phyloP scores from a whole-genome alignment of 176 grass and related monocot species.

The Zea mays region Zm-B73-REFERENCE-NAM-5.0 NC_050100.1:20054501-20055000 shows the following conservation, averaged over 20 bases:
- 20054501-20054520: conserved; percentile 12
- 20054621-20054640: background rate
- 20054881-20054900: background rate
- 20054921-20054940: background rate
- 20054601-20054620: conserved; percentile 27
- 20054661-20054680: background rate
- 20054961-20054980: conserved; percentile 91
- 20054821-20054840: background rate
- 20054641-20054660: background rate
- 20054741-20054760: background rate
- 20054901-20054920: background rate
- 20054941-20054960: background rate
- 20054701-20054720: background rate
- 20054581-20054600: conserved; percentile 1
- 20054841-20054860: background rate
- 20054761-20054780: conserved; percentile 36
- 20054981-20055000: conserved; percentile 91
- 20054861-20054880: background rate
- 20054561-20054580: conserved; percentile 27
- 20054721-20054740: background rate
- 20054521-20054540: conserved; percentile 30
- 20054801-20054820: conserved; percentile 49
- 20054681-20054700: background rate
- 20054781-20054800: conserved; percentile 67
- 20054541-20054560: conserved; percentile 14